Percentiles rank a stretch among this genome's conserved stretches.
Conservation (phyloP, 78 protist species). For the Dictyostelium capitatum region DNA sequence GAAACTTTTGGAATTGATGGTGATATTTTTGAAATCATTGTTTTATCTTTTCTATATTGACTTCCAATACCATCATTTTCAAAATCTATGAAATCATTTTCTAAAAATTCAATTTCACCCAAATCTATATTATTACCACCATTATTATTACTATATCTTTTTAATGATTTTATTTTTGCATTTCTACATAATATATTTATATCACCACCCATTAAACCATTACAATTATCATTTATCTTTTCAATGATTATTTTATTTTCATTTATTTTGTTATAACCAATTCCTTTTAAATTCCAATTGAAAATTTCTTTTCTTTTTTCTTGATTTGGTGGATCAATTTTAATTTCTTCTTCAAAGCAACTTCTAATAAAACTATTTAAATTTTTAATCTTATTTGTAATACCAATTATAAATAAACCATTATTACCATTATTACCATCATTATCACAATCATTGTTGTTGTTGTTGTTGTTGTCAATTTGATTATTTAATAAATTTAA, state of each 20-base stretch:
- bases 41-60: background rate
- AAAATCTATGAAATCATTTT: no score
- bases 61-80: constrained; percentile 26
- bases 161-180: constrained; percentile 36
- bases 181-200: constrained; percentile 38
- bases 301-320: constrained; percentile 53
- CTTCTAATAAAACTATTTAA: constrained; percentile 6
- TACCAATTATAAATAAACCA: constrained; percentile 51
- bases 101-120: background rate
- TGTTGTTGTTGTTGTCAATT: background rate
- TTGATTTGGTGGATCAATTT: constrained; percentile 41
- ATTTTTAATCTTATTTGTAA: constrained; percentile 9
- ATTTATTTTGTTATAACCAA: background rate
- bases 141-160: background rate
- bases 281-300: background rate
- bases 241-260: background rate
- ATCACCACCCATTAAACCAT: constrained; percentile 71
- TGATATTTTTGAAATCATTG: constrained; percentile 8
- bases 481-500: constrained; percentile 5
- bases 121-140: background rate
- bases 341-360: constrained; percentile 49
- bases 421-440: background rate
- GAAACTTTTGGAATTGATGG: constrained; percentile 96
- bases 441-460: background rate
- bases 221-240: constrained; percentile 46